Conservation (phyloP, 352 stramenopile species). For the Phytophthora macrochlamydospora region DNA sequence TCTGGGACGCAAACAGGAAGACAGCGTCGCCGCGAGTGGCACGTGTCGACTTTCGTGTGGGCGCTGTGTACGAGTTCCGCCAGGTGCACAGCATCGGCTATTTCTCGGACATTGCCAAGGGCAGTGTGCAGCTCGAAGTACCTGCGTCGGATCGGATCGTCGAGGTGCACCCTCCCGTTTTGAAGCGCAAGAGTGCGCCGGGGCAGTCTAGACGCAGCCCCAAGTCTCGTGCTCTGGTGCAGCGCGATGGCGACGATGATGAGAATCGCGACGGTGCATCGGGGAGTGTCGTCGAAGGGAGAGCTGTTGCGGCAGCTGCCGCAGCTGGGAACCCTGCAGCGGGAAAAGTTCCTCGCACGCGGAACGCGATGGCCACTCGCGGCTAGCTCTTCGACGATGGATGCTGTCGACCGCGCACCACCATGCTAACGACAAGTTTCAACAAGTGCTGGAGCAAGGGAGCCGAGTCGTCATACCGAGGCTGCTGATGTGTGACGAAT, state of each 20-base stretch:
- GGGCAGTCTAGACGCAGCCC: background rate
- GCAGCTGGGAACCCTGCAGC: too few relatives aligned
- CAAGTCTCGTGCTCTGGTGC: conserved; percentile 2
- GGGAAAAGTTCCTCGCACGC: too few relatives aligned
- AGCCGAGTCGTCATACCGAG: too few relatives aligned
- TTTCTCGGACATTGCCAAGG: conserved; percentile 15
- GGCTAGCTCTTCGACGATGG: too few relatives aligned
- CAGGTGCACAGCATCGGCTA: conserved; percentile 16
- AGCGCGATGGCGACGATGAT: background rate
- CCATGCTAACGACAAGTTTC: too few relatives aligned
- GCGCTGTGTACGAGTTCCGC: conserved; percentile 5
- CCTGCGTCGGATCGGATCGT: conserved; percentile 1
- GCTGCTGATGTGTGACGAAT: too few relatives aligned
- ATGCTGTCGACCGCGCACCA: too few relatives aligned
- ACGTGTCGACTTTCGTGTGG: conserved; percentile 8
- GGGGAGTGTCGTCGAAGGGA: background rate
- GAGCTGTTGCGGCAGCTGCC: background rate
- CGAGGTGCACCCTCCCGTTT: background rate
- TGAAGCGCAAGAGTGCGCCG: conserved; percentile 3
- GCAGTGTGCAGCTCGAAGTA: conserved; percentile 10
- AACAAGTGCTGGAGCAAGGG: too few relatives aligned
- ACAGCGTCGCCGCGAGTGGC: background rate
- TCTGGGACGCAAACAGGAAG: background rate
- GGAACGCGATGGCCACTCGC: too few relatives aligned
- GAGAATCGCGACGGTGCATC: background rate